phyloP scores from a whole-genome alignment of 75 land plant species.

The Picea glauca region DNA sequence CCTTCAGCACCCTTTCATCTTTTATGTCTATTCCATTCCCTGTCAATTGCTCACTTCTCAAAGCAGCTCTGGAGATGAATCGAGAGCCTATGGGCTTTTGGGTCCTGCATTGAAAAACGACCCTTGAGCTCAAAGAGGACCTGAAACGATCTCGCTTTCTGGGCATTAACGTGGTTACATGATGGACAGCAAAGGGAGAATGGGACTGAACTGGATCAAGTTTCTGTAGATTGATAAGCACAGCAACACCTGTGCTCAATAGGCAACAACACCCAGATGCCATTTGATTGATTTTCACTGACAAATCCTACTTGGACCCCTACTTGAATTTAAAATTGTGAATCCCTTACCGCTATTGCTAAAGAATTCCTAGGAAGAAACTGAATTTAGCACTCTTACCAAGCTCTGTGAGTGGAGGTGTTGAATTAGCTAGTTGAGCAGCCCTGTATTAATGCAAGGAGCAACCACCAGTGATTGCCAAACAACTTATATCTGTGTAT shows the following conservation, averaged over 20 bases:
- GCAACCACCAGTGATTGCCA: too few relatives aligned
- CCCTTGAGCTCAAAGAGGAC: neutral
- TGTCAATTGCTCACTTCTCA: neutral
- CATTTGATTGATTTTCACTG: slow-evolving; percentile 2
- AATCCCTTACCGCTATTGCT: neutral
- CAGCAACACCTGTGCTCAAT: neutral
- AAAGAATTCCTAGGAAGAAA: neutral
- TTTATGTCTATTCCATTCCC: slow-evolving; percentile 2
- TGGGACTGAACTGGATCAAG: neutral
- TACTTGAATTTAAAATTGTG: neutral
- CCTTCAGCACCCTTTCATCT: slow-evolving; percentile 64
- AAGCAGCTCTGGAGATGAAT: neutral
- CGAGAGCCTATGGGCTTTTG: neutral
- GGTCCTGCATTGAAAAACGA: neutral
- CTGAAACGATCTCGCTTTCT: neutral
- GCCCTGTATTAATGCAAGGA: too few relatives aligned
- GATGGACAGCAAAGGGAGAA: neutral
- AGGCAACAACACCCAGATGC: neutral
- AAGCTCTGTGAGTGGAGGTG: too few relatives aligned
- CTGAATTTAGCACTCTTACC: too few relatives aligned
- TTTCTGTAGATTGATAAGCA: neutral
- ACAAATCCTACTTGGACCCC: neutral
- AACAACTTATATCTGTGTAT: too few relatives aligned
- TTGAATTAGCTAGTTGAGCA: too few relatives aligned
- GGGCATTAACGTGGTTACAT: neutral